Conservation (phyloP, 148 eudicot species). For the Drosera capensis region DNA sequence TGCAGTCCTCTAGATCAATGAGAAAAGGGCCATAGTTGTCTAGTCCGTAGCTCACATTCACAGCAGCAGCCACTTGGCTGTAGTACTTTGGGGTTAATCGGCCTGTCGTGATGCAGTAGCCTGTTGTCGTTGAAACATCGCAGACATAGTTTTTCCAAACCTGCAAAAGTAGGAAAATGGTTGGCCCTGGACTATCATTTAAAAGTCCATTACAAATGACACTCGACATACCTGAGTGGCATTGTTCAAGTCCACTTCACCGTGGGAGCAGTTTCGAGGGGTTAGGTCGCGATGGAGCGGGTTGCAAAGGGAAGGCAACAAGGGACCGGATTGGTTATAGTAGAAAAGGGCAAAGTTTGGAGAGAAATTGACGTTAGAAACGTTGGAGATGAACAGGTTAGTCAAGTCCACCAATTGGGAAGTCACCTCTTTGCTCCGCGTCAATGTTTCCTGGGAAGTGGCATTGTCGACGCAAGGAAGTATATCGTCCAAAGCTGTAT, state of each 20-base stretch:
- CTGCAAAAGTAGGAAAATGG: slow-evolving; percentile 14
- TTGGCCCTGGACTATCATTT: background rate
- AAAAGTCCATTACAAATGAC: no score
- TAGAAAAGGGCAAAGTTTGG: slow-evolving; percentile 52
- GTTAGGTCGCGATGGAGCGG: slow-evolving; percentile 48
- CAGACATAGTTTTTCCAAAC: slow-evolving; percentile 53
- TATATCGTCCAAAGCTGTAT: slow-evolving; percentile 76
- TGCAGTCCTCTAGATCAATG: slow-evolving; percentile 19
- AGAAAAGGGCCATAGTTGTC: slow-evolving; percentile 21
- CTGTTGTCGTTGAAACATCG: slow-evolving; percentile 34
- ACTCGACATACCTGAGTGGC: slow-evolving; percentile 95
- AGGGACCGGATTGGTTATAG: slow-evolving; percentile 86
- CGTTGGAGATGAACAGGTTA: slow-evolving; percentile 71
- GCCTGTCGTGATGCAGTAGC: slow-evolving; percentile 54
- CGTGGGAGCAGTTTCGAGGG: slow-evolving; percentile 39
- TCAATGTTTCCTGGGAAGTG: slow-evolving; percentile 66
- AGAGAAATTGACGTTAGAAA: slow-evolving; percentile 63
- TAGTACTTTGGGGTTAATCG: slow-evolving; percentile 55
- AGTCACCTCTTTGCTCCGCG: slow-evolving; percentile 63
- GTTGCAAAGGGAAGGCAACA: slow-evolving; percentile 57
- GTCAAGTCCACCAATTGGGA: slow-evolving; percentile 55
- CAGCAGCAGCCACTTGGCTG: slow-evolving; percentile 40
- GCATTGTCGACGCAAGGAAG: slow-evolving; percentile 81
- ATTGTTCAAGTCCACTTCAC: slow-evolving; percentile 59
- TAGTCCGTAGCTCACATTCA: slow-evolving; percentile 58